phyloP scores from a whole-genome alignment of 768 basidiomycete species.

The Kwoniella sp. region DNA sequence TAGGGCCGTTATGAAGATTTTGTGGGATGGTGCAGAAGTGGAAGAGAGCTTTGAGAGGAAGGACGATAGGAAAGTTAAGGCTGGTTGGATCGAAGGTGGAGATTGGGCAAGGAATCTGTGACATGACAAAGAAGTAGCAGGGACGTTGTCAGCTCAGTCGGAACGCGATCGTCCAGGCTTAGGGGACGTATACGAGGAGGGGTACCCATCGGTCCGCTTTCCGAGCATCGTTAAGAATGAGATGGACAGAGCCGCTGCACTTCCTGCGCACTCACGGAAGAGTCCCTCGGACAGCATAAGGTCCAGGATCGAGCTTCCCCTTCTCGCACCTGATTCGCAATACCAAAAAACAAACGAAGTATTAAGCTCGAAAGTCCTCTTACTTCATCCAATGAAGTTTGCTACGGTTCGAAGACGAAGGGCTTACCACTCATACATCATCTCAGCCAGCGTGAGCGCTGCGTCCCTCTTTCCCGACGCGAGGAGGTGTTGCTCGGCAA shows the following conservation, averaged over 20 bases:
- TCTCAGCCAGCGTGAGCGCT: constrained; percentile 78
- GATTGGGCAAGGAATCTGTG: constrained; percentile 64
- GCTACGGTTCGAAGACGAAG: not conserved
- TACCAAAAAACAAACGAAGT: not conserved
- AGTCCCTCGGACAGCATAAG: constrained; percentile 80
- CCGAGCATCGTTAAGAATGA: too few species aligned
- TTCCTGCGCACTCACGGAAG: constrained; percentile 77
- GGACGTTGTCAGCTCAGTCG: constrained; percentile 8
- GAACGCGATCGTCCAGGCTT: too few species aligned
- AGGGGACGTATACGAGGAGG: too few species aligned
- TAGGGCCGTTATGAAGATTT: constrained; percentile 57
- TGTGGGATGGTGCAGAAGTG: constrained; percentile 37
- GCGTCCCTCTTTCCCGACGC: constrained; percentile 86
- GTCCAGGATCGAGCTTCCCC: constrained; percentile 63
- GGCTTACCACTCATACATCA: constrained; percentile 77
- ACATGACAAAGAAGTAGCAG: too few species aligned
- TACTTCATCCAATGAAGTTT: not conserved
- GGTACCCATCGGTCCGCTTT: too few species aligned
- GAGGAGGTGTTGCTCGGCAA: constrained; percentile 79
- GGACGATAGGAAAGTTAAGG: constrained; percentile 85
- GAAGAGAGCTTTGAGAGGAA: constrained; percentile 69
- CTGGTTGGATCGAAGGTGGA: constrained; percentile 88
- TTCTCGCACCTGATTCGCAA: constrained; percentile 45
- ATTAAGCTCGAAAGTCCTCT: not conserved
- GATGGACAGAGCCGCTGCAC: too few species aligned